These are phyloP conservation scores for Salix dunnii DNA, from an alignment of 345 rosid genomes.

Conservation along the genomic window DNA sequence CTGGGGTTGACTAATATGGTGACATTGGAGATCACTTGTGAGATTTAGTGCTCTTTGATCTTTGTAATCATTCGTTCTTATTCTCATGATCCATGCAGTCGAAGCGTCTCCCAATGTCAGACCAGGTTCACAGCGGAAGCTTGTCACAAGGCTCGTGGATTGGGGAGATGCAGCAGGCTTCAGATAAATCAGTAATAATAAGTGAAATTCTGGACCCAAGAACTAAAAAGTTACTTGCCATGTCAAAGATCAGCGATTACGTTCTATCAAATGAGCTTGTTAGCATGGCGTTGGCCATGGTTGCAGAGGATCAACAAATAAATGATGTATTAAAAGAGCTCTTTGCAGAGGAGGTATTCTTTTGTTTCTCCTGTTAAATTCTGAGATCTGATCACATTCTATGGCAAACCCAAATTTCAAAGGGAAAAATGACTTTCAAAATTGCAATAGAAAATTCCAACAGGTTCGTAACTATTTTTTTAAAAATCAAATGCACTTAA, in stretches of 20 bases:
- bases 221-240: slow-evolving; percentile 56
- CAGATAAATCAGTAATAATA: slow-evolving; percentile 62
- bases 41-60: background rate
- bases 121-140: slow-evolving; percentile 41
- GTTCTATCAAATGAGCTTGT: slow-evolving; percentile 73
- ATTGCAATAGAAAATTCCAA: background rate
- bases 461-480: background rate
- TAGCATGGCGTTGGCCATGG: slow-evolving; percentile 85
- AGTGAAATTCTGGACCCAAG: slow-evolving; percentile 77
- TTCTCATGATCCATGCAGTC: slow-evolving; percentile 40
- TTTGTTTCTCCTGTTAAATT: background rate
- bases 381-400: background rate
- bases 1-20: background rate
- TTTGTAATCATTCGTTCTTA: background rate
- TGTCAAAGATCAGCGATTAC: slow-evolving; percentile 74
- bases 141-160: slow-evolving; percentile 64
- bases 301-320: slow-evolving; percentile 75
- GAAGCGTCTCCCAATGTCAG: slow-evolving; percentile 55
- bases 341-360: slow-evolving; percentile 66
- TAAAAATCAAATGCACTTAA: background rate
- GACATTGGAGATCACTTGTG: background rate
- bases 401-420: background rate
- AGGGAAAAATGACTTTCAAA: background rate
- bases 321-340: slow-evolving; percentile 68
- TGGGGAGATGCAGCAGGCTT: slow-evolving; percentile 81